A percentile compares a stretch with the other conserved stretches of the same genome.
Conservation (phyloP, 805 yeast species). For the Starmerella floricola region DNA sequence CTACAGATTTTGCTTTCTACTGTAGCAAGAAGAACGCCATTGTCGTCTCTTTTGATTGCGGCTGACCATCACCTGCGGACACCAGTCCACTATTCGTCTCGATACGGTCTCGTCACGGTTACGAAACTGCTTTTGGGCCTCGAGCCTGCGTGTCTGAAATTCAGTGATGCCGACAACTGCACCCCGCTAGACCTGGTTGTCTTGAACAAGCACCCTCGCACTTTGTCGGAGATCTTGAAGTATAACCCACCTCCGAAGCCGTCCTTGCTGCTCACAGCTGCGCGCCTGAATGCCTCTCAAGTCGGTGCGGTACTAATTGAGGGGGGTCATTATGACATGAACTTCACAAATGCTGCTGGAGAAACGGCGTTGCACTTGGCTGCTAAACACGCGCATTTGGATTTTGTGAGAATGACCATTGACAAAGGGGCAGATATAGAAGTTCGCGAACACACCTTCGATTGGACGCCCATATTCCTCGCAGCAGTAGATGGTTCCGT, state of each 20-base stretch:
- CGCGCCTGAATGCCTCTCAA: constrained; percentile 48
- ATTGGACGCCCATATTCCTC: constrained; percentile 88
- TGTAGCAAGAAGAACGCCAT: not conserved
- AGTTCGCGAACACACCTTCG: constrained; percentile 62
- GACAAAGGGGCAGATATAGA: constrained; percentile 58
- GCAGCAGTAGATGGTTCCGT: constrained; percentile 77
- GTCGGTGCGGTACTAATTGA: constrained; percentile 43
- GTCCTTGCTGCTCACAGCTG: constrained; percentile 48
- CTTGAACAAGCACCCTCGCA: constrained; percentile 68
- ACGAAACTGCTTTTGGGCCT: constrained; percentile 42
- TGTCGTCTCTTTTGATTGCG: constrained; percentile 36
- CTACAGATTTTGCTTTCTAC: not conserved
- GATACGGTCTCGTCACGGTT: constrained; percentile 63
- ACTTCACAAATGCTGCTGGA: constrained; percentile 40
- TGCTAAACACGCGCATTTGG: constrained; percentile 45
- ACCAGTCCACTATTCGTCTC: constrained; percentile 82
- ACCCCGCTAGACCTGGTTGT: constrained; percentile 80
- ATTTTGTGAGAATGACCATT: constrained; percentile 48
- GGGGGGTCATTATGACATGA: constrained; percentile 41
- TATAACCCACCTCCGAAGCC: constrained; percentile 21
- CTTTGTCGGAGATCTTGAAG: constrained; percentile 48
- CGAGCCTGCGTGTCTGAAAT: constrained; percentile 21
- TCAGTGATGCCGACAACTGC: constrained; percentile 54
- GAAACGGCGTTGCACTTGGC: constrained; percentile 84
- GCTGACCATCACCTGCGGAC: constrained; percentile 69